Percentiles rank a stretch among this genome's conserved stretches.
Evolutionary conservation across 225 moss, liverwort and hornwort species (phyloP).

Genomic region (Physcomitrellopsis africana): DNA sequence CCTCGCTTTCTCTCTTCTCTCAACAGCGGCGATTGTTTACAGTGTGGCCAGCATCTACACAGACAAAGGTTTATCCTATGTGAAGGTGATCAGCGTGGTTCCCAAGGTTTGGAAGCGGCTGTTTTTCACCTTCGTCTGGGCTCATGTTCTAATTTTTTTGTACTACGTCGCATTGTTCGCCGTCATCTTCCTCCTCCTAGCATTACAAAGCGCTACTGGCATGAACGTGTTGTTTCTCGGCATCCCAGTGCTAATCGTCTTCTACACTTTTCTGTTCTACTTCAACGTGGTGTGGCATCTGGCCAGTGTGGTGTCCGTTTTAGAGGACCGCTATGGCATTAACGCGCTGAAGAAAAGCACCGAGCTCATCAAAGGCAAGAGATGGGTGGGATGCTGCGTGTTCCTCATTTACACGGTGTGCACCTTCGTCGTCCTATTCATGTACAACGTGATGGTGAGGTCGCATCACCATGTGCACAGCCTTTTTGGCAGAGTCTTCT

Average conservation of each 20-base stretch:
- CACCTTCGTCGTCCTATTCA: slow-evolving; percentile 33
- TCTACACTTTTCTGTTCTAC: slow-evolving; percentile 48
- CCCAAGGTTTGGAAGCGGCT: slow-evolving; percentile 70
- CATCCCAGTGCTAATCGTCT: background rate
- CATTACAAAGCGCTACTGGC: slow-evolving; percentile 26
- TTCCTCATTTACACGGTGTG: slow-evolving; percentile 47
- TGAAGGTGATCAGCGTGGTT: slow-evolving; percentile 64
- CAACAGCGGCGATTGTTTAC: slow-evolving; percentile 65
- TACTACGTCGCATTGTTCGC: slow-evolving; percentile 41
- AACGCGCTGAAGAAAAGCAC: slow-evolving; percentile 70
- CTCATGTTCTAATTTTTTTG: slow-evolving; percentile 42
- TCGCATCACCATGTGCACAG: slow-evolving; percentile 27
- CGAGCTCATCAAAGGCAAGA: slow-evolving; percentile 82
- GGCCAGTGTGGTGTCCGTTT: slow-evolving; percentile 79
- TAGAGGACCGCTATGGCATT: slow-evolving; percentile 77
- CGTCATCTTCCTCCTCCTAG: slow-evolving; percentile 5
- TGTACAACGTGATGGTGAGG: slow-evolving; percentile 54
- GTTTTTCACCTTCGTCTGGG: slow-evolving; percentile 58
- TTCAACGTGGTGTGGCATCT: slow-evolving; percentile 76
- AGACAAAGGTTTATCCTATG: slow-evolving; percentile 58
- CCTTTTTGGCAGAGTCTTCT: slow-evolving; percentile 46
- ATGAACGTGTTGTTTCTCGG: background rate
- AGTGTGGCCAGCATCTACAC: slow-evolving; percentile 75
- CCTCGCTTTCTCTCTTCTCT: slow-evolving; percentile 54
- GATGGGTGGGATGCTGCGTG: slow-evolving; percentile 46